A percentile compares a stretch with the other conserved stretches of the same genome.
These are phyloP conservation scores for Detonula confervacea DNA, from an alignment of 352 stramenopile species.

Conservation along the genomic window DNA sequence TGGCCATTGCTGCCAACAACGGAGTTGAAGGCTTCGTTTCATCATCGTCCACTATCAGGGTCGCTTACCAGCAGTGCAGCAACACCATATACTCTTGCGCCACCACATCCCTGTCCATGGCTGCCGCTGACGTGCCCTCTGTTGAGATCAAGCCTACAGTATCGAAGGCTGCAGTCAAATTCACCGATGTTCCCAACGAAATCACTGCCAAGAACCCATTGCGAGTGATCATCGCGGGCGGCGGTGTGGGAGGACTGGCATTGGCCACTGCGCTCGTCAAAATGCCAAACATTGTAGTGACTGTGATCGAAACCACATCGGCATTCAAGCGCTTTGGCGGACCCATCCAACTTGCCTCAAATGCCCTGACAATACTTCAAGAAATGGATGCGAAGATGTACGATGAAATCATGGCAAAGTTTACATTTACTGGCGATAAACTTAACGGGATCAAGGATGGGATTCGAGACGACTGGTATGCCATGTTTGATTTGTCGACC, in stretches of 20 bases:
- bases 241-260: slow-evolving; percentile 84
- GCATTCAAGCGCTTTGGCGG: slow-evolving; percentile 87
- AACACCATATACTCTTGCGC: too few species aligned
- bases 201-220: too few species aligned
- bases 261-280: slow-evolving; percentile 81
- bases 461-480: slow-evolving; percentile 86
- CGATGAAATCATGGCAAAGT: slow-evolving; percentile 87
- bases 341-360: slow-evolving; percentile 89
- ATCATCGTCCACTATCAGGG: too few species aligned
- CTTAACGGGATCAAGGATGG: slow-evolving; percentile 90
- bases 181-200: too few species aligned
- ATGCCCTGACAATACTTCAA: slow-evolving; percentile 87
- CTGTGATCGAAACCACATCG: slow-evolving; percentile 84
- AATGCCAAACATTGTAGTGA: slow-evolving; percentile 84
- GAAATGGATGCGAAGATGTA: slow-evolving; percentile 87
- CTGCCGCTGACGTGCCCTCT: too few species aligned
- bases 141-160: too few species aligned
- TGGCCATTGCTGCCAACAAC: too few species aligned
- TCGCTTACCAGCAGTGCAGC: too few species aligned
- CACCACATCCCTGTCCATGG: too few species aligned
- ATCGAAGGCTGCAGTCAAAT: too few species aligned
- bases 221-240: slow-evolving; percentile 83
- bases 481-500: slow-evolving; percentile 87
- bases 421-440: slow-evolving; percentile 88
- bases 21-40: too few species aligned